phyloP scores from a whole-genome alignment of 805 yeast genomes.

The Starmera pachycereana region DNA sequence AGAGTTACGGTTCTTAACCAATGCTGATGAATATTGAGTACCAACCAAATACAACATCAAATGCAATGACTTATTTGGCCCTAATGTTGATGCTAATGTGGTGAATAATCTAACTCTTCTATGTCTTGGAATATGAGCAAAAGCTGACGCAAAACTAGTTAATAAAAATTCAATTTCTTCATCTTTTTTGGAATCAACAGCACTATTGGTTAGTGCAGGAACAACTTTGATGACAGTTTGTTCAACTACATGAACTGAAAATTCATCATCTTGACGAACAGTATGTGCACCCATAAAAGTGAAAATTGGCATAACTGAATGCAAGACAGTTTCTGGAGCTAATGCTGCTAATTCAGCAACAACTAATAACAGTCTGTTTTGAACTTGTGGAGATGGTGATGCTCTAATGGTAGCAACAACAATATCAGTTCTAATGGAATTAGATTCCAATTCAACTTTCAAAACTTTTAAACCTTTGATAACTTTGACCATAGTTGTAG shows the following conservation, averaged over 20 bases:
- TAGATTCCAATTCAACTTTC: constrained; percentile 39
- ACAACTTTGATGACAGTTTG: constrained; percentile 84
- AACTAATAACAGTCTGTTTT: constrained; percentile 75
- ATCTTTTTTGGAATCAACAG: constrained; percentile 26
- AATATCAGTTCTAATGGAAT: constrained; percentile 75
- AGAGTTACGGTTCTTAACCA: constrained; percentile 43
- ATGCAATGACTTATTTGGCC: constrained; percentile 55
- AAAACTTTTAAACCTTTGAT: constrained; percentile 43
- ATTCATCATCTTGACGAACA: constrained; percentile 92
- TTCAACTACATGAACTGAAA: constrained; percentile 84
- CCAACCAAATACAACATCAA: constrained; percentile 71
- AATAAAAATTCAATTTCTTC: constrained; percentile 77
- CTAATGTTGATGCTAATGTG: constrained; percentile 68
- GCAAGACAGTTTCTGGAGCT: constrained; percentile 85
- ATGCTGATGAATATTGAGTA: constrained; percentile 55
- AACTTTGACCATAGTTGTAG: constrained; percentile 71
- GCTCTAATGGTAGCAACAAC: constrained; percentile 85
- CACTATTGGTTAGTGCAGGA: constrained; percentile 67
- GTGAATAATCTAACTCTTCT: constrained; percentile 81
- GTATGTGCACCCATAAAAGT: constrained; percentile 99
- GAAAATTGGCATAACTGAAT: constrained; percentile 98
- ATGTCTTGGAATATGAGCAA: constrained; percentile 92
- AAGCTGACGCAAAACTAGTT: constrained; percentile 88
- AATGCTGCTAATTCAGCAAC: constrained; percentile 80
- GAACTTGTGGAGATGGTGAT: constrained; percentile 88